These are phyloP conservation scores for Leucocoprinus leucothites DNA, from an alignment of 768 basidiomycete genomes.

Conservation along the genomic window DNA sequence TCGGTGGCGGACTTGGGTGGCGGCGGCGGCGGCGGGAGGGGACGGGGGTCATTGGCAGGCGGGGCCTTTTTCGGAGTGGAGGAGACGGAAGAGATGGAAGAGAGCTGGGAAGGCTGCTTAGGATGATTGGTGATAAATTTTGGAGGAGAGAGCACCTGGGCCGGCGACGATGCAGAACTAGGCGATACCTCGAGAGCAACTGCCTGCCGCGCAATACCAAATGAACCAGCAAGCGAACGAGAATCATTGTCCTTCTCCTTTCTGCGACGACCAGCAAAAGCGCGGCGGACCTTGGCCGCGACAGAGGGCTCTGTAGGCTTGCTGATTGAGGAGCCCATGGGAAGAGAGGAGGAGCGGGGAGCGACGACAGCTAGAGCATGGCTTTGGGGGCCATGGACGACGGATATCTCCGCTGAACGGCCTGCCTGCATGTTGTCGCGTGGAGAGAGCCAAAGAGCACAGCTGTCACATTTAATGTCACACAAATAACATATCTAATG, in stretches of 20 bases:
- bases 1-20: slow-evolving; percentile 25
- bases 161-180: slow-evolving; percentile 19
- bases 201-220: too few species aligned
- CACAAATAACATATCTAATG: background rate
- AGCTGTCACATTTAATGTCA: slow-evolving; percentile 8
- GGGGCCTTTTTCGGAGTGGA: slow-evolving; percentile 32
- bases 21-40: slow-evolving; percentile 24
- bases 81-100: slow-evolving; percentile 18
- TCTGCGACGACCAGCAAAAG: slow-evolving; percentile 52
- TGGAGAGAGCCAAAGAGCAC: background rate
- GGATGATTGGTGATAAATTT: slow-evolving; percentile 6
- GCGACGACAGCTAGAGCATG: background rate
- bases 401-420: slow-evolving; percentile 5
- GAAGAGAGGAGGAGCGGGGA: slow-evolving; percentile 16
- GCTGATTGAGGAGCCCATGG: slow-evolving; percentile 21
- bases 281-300: slow-evolving; percentile 53
- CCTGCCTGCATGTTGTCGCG: slow-evolving; percentile 14
- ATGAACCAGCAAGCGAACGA: background rate
- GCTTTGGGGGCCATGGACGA: too few species aligned
- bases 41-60: slow-evolving; percentile 26
- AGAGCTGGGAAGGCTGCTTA: slow-evolving; percentile 36
- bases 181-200: slow-evolving; percentile 14
- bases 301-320: slow-evolving; percentile 30
- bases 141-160: slow-evolving; percentile 7
- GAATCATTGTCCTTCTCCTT: slow-evolving; percentile 23